These are phyloP conservation scores for Dactylellina parvicollis DNA, from an alignment of 2,329 filamentous ascomycete genomes.

Conservation along the genomic window DNA sequence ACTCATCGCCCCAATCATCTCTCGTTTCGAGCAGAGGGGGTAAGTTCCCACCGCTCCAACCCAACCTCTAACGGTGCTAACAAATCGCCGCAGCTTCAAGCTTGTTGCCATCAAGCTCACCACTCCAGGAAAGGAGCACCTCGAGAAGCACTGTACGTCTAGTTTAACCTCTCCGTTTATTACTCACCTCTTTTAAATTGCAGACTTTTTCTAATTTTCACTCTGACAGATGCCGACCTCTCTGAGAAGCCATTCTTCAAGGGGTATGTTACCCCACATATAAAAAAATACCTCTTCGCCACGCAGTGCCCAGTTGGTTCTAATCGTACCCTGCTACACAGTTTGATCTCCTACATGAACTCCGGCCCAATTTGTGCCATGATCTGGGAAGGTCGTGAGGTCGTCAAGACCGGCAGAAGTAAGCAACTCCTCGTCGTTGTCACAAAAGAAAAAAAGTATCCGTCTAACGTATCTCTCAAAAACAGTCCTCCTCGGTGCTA, in stretches of 20 bases:
- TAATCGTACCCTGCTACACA: conserved; percentile 9
- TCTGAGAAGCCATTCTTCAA: conserved; percentile 95
- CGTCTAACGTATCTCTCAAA: neutral
- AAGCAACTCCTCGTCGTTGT: conserved; percentile 61
- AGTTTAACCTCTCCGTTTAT: neutral
- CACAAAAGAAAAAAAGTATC: neutral
- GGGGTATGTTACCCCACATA: conserved; percentile 73
- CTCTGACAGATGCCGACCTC: conserved; percentile 77
- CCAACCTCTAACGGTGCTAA: conserved; percentile 24
- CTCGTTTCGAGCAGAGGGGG: conserved; percentile 96
- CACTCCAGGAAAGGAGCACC: conserved; percentile 88
- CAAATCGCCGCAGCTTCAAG: conserved; percentile 77
- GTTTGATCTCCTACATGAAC: conserved; percentile 74
- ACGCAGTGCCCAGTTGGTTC: no score
- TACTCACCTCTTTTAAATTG: neutral
- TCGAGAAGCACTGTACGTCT: conserved; percentile 88
- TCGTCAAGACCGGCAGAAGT: conserved; percentile 97
- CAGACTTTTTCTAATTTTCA: conserved; percentile 8
- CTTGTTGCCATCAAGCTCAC: conserved; percentile 96
- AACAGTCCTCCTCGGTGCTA: conserved; percentile 92
- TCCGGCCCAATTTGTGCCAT: conserved; percentile 97
- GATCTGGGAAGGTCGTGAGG: conserved; percentile 99
- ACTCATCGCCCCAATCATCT: conserved; percentile 96
- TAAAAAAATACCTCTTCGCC: neutral
- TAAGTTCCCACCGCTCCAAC: conserved; percentile 63